Evolutionary conservation across 352 stramenopile species (phyloP), one percentile per base, ranked within the genome.

Genomic region (Globisporangium splendens): DNA sequence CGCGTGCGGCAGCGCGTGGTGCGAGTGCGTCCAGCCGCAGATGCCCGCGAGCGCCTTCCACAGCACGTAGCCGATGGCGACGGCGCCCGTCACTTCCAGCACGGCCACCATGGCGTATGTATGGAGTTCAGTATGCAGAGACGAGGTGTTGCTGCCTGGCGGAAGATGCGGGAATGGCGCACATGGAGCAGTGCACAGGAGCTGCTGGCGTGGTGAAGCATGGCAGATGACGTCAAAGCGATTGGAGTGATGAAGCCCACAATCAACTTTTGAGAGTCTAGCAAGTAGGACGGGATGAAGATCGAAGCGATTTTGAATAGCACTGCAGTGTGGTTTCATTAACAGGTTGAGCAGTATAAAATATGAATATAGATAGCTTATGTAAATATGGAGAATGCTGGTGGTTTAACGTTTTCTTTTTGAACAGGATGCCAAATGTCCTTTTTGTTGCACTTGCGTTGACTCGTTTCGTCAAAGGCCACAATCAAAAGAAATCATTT

Each of bases 1-100:
- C 2, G 58, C n/a, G n/a, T 60, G 18, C 33, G 61, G 65, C 28
- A 79, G 55, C 14, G 41, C 49, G 17, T 77, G 66, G 10, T 59
- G 47, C 8, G 47, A 42, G 33, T 49, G 61, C 0, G 61, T 67
- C 22, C 50, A 48, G 2, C 41, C 38, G 46, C 46, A 61, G 17
- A 60, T 44, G 33, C 39, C 15, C 8, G 53, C 50, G 22, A 55
- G 15, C 8, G 47, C 31, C 33, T 56, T 61, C 54, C 59, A 72
- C 15, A 44, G 35, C 15, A 44, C 63, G 43, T 58, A 64, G 31
- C 50, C 43, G 6, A 71, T 55, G 33, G 67, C 63, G 11, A 47
- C 50, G 54, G 48, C 58, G 48, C 63, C 56, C 10, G 56, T 33
- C 3, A 48, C 51, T 13, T 39, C 46, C 33, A 62, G 53, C 49